Base-by-base conservation (phyloP, 192 early-diverging fungal species). In the Umbelopsis vinacea region DNA sequence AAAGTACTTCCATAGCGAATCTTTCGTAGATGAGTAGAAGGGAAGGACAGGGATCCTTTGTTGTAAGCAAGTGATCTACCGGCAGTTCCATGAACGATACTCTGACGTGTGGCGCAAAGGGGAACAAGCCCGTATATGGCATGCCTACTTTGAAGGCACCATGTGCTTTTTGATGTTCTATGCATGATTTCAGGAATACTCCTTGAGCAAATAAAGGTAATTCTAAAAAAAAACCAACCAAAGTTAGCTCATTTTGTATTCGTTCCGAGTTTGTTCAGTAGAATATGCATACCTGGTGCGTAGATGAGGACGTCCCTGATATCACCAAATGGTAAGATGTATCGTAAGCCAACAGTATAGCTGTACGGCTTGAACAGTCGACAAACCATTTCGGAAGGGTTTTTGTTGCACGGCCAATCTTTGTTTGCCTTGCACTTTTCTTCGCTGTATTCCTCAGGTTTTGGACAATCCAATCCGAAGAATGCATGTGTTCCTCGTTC, bases 281-380 rank as follows among this genome's bases (percentile, higher is more conserved):
- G 6, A 2, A 15, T n/a, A 50, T 15, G 15, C 57, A 37, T 63
- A 63, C 57, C 57, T n/a, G 57, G 57, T 14, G 57, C 57, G 35
- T 63, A 63, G 14, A 63, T 35, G 12, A 63, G 57, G 17, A 63
- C 15, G 37, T 63, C 57, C 6, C 11, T 22, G 17, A 63, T 37
- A n/a, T 63, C 57, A 2, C 12, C 19, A 19, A 63, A 63, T 37
- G 57, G 57, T 14, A 63, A 29, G 8, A n/a, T 63, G 35, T 63
- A 63, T 37, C 57, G 33, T 14, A 63, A 35, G 9, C 57, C 57
- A 37, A 63, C 57, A 4, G 57, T 63, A 63, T 63, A 63, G 33
- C 57, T 63, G 33, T 63, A 63, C 4, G 57, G 57, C 33, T 63
- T 63, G 57, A 63, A 63, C 14, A 3, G 26, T 63, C 57, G 57